Conservation (phyloP, 2,329 filamentous ascomycete genomes). For the Colletotrichum shisoi region DNA sequence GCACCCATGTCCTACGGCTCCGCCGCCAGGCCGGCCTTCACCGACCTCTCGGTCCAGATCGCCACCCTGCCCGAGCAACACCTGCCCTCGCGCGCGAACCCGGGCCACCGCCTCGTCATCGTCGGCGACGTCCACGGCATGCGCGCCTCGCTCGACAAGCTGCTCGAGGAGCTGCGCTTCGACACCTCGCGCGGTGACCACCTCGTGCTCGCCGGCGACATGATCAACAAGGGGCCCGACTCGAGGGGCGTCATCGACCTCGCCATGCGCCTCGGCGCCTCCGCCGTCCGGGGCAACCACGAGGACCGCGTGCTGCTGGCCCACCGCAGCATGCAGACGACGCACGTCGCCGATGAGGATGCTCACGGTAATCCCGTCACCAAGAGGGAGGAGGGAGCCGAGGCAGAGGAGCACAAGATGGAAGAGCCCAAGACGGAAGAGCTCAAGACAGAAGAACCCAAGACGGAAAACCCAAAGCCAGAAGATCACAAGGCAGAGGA, state of each 20-base stretch:
- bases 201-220: slow-evolving; percentile 77
- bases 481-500: too few relatives aligned
- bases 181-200: slow-evolving; percentile 67
- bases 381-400: slow-evolving; percentile 43
- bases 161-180: slow-evolving; percentile 74
- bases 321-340: slow-evolving; percentile 55
- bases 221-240: slow-evolving; percentile 87
- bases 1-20: slow-evolving; percentile 53
- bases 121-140: slow-evolving; percentile 95
- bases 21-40: slow-evolving; percentile 51
- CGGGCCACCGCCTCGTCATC: slow-evolving; percentile 72
- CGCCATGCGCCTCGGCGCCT: slow-evolving; percentile 76
- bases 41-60: slow-evolving; percentile 41
- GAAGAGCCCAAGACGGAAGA: neutral
- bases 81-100: slow-evolving; percentile 49
- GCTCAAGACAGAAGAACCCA: too few relatives aligned
- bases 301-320: slow-evolving; percentile 84
- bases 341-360: slow-evolving; percentile 42
- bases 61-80: slow-evolving; percentile 45
- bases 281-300: slow-evolving; percentile 88
- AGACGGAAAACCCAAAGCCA: too few relatives aligned
- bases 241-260: slow-evolving; percentile 79
- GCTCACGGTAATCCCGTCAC: slow-evolving; percentile 40
- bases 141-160: slow-evolving; percentile 67
- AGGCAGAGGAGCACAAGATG: slow-evolving; percentile 12